Evolutionary conservation across 2,329 filamentous ascomycete species (phyloP), one percentile per base, ranked within the genome.

Genomic region (Ophiocordyceps polyrhachis-furcata): DNA sequence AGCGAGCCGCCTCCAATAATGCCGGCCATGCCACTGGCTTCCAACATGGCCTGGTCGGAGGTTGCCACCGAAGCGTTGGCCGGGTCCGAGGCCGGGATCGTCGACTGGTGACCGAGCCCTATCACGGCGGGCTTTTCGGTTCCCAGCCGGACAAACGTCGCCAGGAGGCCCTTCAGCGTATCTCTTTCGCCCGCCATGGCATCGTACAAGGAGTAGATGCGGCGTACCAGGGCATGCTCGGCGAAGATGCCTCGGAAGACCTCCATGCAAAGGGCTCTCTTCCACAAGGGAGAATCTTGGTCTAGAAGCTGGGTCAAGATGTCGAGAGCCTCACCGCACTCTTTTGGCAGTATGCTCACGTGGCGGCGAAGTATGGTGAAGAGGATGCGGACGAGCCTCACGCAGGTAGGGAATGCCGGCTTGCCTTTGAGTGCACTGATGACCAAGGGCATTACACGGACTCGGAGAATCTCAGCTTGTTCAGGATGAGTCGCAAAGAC

Each of bases 71-170:
- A 68, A 40, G 66, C 69, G 31, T 70, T 69, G 5, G 74, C 71
- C 17, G 73, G 40, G 40, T 68, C 69, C 9, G 73, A 71, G 0
- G 74, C 72, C 6, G 91, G 87, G 31, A 89, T 75, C 0, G 86
- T 88, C 1, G 91, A 96, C 52, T 93, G 86, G 49, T 84, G 80
- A 5, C 88, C 81, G 3, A 96, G 73, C 0, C 91, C 91, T 49
- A 98, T 96, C 23, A 93, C 70, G 0, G 75, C 68, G 1, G 91
- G 91, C 55, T 87, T 94, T 57, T 98, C 91, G 0, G 87, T 87
- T 45, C 89, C 89, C 9, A 96, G 67, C 14, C 87, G 78, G n/a
- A 96, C 91, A 56, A 98, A 88, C 0, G 83, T 81, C 11, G 85
- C 83, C 49, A 91, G 81, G 48, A 95, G 70, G 46, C 87, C 82